A percentile compares a stretch with the other conserved stretches of the same genome.
These are phyloP conservation scores for Lojkania enalia DNA, from an alignment of 2,329 filamentous ascomycete species.

Conservation along the genomic window DNA sequence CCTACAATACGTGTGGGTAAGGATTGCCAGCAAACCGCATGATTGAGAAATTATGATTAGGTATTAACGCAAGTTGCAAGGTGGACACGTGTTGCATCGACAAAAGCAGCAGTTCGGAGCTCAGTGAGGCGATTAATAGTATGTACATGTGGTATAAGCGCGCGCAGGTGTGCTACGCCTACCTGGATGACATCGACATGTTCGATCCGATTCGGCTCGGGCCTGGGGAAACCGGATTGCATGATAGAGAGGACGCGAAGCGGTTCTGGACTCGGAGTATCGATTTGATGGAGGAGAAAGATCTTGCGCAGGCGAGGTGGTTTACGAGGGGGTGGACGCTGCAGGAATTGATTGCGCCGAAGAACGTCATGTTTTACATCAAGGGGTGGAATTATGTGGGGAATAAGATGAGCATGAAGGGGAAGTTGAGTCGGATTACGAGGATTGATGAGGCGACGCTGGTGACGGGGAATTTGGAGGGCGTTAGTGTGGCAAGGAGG, in stretches of 20 bases:
- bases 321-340: slow-evolving; percentile 13
- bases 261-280: slow-evolving; percentile 4
- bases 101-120: slow-evolving; percentile 11
- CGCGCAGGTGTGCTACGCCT: slow-evolving; percentile 11
- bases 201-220: slow-evolving; percentile 4
- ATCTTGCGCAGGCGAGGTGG: slow-evolving; percentile 7
- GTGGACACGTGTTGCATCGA: slow-evolving; percentile 17
- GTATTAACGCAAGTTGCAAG: too few species aligned
- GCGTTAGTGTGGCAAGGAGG: slow-evolving; percentile 5
- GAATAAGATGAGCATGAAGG: not conserved
- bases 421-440: slow-evolving; percentile 7
- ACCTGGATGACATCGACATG: slow-evolving; percentile 13
- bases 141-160: slow-evolving; percentile 16
- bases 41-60: too few species aligned
- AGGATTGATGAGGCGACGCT: slow-evolving; percentile 5
- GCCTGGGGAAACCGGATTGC: not conserved
- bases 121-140: slow-evolving; percentile 17
- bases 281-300: slow-evolving; percentile 6
- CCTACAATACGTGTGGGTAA: not conserved
- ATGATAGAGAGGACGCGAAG: not conserved
- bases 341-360: slow-evolving; percentile 7
- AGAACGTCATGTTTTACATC: slow-evolving; percentile 5
- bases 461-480: slow-evolving; percentile 2
- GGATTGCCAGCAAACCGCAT: too few species aligned
- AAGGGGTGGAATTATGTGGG: slow-evolving; percentile 7